Conservation (phyloP, 257 asterid species). For the Solanum pinnatisectum region DNA sequence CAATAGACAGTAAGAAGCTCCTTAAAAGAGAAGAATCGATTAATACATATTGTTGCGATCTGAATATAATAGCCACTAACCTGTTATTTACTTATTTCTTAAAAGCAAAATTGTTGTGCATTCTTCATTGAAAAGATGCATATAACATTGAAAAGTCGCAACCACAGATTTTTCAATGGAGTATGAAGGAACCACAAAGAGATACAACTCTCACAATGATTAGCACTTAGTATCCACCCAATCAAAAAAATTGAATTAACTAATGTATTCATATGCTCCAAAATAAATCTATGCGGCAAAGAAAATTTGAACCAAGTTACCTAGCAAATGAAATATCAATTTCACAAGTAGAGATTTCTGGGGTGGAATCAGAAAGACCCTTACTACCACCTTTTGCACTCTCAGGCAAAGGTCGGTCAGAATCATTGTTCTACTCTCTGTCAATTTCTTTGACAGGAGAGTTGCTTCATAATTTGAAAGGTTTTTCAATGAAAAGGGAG, state of each 20-base stretch:
- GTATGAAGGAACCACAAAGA: neutral
- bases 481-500: too few species aligned
- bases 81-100: neutral
- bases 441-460: constrained; percentile 39
- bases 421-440: constrained; percentile 19
- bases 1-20: neutral
- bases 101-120: neutral
- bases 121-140: neutral
- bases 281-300: neutral
- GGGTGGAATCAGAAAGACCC: constrained; percentile 45
- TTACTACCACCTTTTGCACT: constrained; percentile 12
- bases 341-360: constrained; percentile 52
- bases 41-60: neutral
- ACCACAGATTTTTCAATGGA: neutral
- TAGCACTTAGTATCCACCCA: neutral
- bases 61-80: neutral
- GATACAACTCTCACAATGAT: neutral
- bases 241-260: too few species aligned
- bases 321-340: constrained; percentile 39
- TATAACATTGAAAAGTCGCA: neutral
- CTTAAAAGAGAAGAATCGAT: neutral
- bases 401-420: constrained; percentile 28
- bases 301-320: constrained; percentile 16
- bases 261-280: too few species aligned
- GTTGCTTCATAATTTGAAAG: constrained; percentile 9